These are phyloP conservation scores for Penicillium sclerotigenum DNA, from an alignment of 2,329 filamentous ascomycete genomes.

Conservation along the genomic window DNA sequence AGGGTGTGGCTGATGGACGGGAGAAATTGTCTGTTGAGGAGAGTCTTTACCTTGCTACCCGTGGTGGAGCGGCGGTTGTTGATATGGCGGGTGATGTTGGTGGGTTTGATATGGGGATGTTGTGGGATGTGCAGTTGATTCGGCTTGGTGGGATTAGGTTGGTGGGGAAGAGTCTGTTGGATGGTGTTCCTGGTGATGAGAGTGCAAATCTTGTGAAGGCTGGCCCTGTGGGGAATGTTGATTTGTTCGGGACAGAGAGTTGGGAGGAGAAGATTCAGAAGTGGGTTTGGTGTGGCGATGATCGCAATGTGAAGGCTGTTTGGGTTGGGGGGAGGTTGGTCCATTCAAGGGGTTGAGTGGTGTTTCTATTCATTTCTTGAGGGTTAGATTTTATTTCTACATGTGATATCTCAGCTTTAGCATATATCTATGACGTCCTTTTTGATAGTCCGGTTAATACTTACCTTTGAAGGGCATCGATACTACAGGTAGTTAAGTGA, in stretches of 20 bases:
- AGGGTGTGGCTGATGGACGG: conserved; percentile 38
- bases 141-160: conserved; percentile 52
- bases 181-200: background rate
- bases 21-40: conserved; percentile 80
- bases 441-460: background rate
- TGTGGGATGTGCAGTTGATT: conserved; percentile 88
- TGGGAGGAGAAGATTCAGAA: conserved; percentile 86
- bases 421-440: background rate
- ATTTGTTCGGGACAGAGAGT: conserved; percentile 87
- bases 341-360: conserved; percentile 47
- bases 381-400: background rate
- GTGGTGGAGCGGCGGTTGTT: conserved; percentile 80
- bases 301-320: conserved; percentile 81
- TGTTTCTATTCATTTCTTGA: background rate
- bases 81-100: conserved; percentile 71
- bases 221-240: conserved; percentile 63
- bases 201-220: conserved; percentile 33
- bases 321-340: conserved; percentile 87
- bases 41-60: conserved; percentile 78
- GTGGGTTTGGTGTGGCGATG: conserved; percentile 92
- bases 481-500: background rate
- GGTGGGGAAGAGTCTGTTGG: conserved; percentile 19
- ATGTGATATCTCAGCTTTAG: background rate
- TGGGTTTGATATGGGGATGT: conserved; percentile 78
- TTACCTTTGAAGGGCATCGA: background rate